Evolutionary conservation across 495 filamentous ascomycete species (phyloP), one percentile per base, ranked within the genome.

Genomic region (Achaetomiella virescens): DNA sequence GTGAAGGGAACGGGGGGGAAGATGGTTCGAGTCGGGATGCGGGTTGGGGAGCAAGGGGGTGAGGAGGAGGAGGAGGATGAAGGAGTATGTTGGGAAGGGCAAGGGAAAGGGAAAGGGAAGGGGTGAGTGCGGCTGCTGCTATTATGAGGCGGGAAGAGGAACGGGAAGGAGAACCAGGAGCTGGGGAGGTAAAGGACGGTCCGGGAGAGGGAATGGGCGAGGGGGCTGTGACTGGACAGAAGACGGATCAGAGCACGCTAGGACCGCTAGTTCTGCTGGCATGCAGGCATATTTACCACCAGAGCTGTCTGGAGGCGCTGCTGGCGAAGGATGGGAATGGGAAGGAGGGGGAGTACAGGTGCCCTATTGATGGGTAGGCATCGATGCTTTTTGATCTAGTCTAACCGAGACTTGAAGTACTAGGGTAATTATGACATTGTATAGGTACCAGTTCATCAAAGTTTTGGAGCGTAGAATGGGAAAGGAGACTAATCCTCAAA

Each of bases 221-320:
- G n/a, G 54, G 33, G 21, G 29, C 7, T 4, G 24, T 20, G 18
- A 46, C 38, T 36, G 52, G 47, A 7, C 35, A 37, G 9, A 37
- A 54, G 22, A 67, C 53, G 48, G 66, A 64, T 7, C 61, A 66
- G 17, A 59, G 66, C 35, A 24, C 48, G 5, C 66, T 81, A 24
- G 77, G 75, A 12, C 73, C 80, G 41, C 62, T 86, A 31, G 75
- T 86, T 0, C 68, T 86, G 52, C 69, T 85, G 37, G 78, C 78
- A 38, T 86, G 83, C 63, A 73, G 80, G 42, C 83, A 86, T 62
- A 75, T 85, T 33, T 85, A 83, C 61, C 83, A 86, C 61, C 75
- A 79, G 57, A 71, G 61, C 20, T 86, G 83, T 67, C 64, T 86
- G 52, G 83, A 85, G 45, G 71, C 71, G 46, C 51, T 83, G 58